Evolutionary conservation across 805 yeast genomes (phyloP).

Genomic region (Candida insectorum): DNA sequence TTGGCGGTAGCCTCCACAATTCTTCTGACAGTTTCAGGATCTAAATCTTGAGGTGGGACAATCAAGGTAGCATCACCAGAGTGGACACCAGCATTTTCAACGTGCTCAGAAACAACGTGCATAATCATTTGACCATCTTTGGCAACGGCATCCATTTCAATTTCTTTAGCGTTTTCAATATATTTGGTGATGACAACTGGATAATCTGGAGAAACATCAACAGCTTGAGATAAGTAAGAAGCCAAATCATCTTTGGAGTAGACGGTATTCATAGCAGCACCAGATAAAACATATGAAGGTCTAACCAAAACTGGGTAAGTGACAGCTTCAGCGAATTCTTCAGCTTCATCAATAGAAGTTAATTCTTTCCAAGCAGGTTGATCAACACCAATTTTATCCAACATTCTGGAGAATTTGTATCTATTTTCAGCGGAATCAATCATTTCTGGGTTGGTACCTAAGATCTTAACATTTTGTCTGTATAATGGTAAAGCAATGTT

Average conservation of each 20-base stretch:
- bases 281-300: conserved; percentile 95
- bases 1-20: conserved; percentile 93
- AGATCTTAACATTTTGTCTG: conserved; percentile 90
- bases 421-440: conserved; percentile 98
- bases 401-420: conserved; percentile 95
- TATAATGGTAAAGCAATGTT: conserved; percentile 91
- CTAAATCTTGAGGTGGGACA: conserved; percentile 85
- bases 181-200: conserved; percentile 97
- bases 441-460: conserved; percentile 98
- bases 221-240: conserved; percentile 87
- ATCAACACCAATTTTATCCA: conserved; percentile 94
- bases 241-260: conserved; percentile 87
- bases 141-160: conserved; percentile 97
- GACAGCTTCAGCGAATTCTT: conserved; percentile 84
- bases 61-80: conserved; percentile 98
- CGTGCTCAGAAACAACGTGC: conserved; percentile 96
- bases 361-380: conserved; percentile 99
- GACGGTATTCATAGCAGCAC: conserved; percentile 99
- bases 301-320: conserved; percentile 94
- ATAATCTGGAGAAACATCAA: conserved; percentile 94
- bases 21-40: conserved; percentile 84
- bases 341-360: conserved; percentile 90
- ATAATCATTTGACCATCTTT: conserved; percentile 81
- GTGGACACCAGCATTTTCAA: conserved; percentile 98
- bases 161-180: conserved; percentile 94